phyloP scores from a whole-genome alignment of 495 filamentous ascomycete species.

The Acidiella bohemica region DNA sequence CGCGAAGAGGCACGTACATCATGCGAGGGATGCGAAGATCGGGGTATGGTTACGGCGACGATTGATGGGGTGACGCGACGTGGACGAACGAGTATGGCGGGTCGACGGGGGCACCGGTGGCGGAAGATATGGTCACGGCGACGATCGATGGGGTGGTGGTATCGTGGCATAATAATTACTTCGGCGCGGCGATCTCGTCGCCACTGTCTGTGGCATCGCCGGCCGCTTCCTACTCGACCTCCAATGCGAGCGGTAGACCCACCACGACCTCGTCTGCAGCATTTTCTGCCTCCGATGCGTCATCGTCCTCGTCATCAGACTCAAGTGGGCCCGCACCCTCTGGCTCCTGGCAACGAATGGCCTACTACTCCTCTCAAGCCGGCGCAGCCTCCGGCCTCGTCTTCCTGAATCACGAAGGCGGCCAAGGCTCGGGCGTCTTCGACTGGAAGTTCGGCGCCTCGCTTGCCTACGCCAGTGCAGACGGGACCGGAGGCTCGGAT shows the following conservation, averaged over 20 bases:
- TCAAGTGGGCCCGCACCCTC: constrained; percentile 47
- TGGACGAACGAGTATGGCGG: too few species aligned
- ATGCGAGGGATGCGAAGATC: too few species aligned
- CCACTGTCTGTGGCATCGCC: constrained; percentile 1
- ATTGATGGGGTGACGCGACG: too few species aligned
- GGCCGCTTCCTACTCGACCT: background rate
- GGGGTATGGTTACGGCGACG: too few species aligned
- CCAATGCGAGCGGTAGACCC: background rate
- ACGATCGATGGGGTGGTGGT: constrained; percentile 49
- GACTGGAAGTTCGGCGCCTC: constrained; percentile 48
- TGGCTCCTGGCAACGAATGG: constrained; percentile 31
- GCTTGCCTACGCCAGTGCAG: constrained; percentile 43
- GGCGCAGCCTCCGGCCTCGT: constrained; percentile 41
- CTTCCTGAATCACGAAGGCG: constrained; percentile 54
- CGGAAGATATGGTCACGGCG: constrained; percentile 38
- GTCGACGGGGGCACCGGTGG: too few species aligned
- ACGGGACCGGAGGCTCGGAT: constrained; percentile 37
- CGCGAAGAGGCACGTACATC: too few species aligned
- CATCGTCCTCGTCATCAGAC: constrained; percentile 47
- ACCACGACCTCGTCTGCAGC: constrained; percentile 36
- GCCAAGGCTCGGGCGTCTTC: constrained; percentile 43
- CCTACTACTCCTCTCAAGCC: constrained; percentile 42
- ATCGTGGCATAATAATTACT: constrained; percentile 53
- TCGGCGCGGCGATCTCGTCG: constrained; percentile 26
- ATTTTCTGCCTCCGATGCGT: constrained; percentile 40